Conservation (phyloP, 805 yeast genomes). For the Yarrowia sp. region DNA sequence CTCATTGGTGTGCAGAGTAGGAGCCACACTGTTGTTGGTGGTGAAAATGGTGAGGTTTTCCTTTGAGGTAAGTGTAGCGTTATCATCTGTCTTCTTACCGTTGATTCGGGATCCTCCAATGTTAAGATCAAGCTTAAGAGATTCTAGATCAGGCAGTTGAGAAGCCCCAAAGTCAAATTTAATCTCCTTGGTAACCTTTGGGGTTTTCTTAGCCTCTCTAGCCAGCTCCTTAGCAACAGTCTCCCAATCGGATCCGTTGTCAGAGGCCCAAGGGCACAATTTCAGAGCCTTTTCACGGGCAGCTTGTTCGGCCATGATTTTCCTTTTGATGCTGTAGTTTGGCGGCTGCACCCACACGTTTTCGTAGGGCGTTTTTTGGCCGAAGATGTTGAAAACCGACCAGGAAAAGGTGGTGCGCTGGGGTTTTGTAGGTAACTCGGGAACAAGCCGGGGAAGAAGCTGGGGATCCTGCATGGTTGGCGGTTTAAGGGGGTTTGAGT, state of each 20-base stretch:
- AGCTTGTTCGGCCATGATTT: neutral
- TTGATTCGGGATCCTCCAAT: no score
- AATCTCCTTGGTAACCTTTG: neutral
- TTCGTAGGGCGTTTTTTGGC: neutral
- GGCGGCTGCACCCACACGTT: neutral
- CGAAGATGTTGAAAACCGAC: neutral
- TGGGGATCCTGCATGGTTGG: slow-evolving; percentile 1
- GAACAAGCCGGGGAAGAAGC: slow-evolving; percentile 21
- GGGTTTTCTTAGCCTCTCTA: neutral
- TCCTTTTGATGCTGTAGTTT: neutral
- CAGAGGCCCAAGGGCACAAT: slow-evolving; percentile 1
- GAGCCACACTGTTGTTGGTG: neutral
- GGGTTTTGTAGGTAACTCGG: neutral
- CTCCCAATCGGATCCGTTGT: neutral
- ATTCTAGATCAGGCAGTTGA: neutral
- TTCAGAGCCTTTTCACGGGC: neutral
- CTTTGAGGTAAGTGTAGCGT: neutral
- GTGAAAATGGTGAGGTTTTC: neutral
- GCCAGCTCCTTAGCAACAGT: neutral
- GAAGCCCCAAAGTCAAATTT: neutral
- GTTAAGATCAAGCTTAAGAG: neutral
- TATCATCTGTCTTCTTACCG: no score
- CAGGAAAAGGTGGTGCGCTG: neutral
- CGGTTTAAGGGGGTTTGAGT: neutral
- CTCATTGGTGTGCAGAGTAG: neutral